phyloP scores from a whole-genome alignment of 2,329 filamentous ascomycete species.

The Claviceps pazoutovae region DNA sequence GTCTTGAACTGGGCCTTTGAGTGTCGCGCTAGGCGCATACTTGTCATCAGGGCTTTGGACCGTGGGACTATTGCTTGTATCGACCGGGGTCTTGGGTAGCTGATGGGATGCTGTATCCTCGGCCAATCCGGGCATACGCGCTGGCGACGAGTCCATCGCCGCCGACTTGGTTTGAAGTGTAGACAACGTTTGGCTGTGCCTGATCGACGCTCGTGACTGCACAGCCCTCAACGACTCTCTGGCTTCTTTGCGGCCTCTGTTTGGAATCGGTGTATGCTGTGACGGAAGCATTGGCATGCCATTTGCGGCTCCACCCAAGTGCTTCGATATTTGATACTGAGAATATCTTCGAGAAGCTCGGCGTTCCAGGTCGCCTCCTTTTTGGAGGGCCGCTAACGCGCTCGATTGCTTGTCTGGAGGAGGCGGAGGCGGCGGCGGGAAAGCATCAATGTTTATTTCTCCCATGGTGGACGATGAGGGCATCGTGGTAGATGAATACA shows the following conservation, averaged over 20 bases:
- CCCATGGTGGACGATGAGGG: slow-evolving; percentile 24
- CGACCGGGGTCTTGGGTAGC: slow-evolving; percentile 9
- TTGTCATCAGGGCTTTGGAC: slow-evolving; percentile 55
- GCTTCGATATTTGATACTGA: slow-evolving; percentile 91
- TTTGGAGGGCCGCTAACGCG: slow-evolving; percentile 78
- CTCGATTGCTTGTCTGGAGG: slow-evolving; percentile 70
- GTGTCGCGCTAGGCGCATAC: slow-evolving; percentile 37
- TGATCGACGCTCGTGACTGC: slow-evolving; percentile 37
- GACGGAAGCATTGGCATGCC: slow-evolving; percentile 77
- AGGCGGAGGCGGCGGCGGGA: slow-evolving; percentile 55
- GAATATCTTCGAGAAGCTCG: slow-evolving; percentile 89
- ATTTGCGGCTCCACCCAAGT: slow-evolving; percentile 66
- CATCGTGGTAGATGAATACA: slow-evolving; percentile 46
- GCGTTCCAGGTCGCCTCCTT: slow-evolving; percentile 82
- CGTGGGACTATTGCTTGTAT: slow-evolving; percentile 14
- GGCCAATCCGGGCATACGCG: slow-evolving; percentile 46
- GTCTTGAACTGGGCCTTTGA: slow-evolving; percentile 43
- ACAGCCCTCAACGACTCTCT: slow-evolving; percentile 69
- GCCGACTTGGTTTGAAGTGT: slow-evolving; percentile 30
- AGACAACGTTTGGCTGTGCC: slow-evolving; percentile 35
- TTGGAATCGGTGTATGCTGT: slow-evolving; percentile 72
- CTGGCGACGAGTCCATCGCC: slow-evolving; percentile 44
- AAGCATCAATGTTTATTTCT: slow-evolving; percentile 47
- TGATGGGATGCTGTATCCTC: slow-evolving; percentile 35
- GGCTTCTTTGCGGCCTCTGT: slow-evolving; percentile 63